Percentiles rank a stretch among this genome's conserved stretches.
Conservation (phyloP, 2,329 filamentous ascomycete genomes). For the Chalara sp. region DNA sequence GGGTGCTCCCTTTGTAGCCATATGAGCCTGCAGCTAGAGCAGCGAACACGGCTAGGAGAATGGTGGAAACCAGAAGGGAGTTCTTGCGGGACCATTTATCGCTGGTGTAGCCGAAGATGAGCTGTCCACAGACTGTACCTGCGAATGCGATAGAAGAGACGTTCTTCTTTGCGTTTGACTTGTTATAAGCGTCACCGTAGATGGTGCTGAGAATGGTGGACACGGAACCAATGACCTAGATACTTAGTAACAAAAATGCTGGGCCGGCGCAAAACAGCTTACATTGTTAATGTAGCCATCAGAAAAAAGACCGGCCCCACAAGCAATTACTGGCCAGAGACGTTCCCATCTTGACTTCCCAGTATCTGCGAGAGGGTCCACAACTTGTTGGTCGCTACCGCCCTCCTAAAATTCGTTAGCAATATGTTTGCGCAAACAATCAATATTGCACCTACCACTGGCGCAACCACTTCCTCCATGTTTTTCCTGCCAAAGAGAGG, state of each 20-base stretch:
- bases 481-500: too few species aligned
- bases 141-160: constrained; percentile 80
- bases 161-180: constrained; percentile 63
- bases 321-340: constrained; percentile 65
- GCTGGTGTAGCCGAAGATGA: constrained; percentile 72
- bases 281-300: constrained; percentile 91
- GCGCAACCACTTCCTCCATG: too few species aligned
- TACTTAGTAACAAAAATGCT: background rate
- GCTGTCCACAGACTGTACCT: constrained; percentile 76
- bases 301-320: constrained; percentile 82
- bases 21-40: constrained; percentile 74
- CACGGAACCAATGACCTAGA: constrained; percentile 74
- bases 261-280: constrained; percentile 17
- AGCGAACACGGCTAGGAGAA: constrained; percentile 81
- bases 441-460: too few species aligned
- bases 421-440: too few species aligned
- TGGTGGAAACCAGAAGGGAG: constrained; percentile 71
- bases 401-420: background rate
- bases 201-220: constrained; percentile 66
- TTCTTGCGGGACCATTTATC: constrained; percentile 83
- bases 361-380: constrained; percentile 10
- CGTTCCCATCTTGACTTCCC: constrained; percentile 20
- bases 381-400: constrained; percentile 1
- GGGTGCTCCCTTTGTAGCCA: constrained; percentile 57
- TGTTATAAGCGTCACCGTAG: constrained; percentile 64